A percentile compares a stretch with the other conserved stretches of the same genome.
These are phyloP conservation scores for Colletotrichum simmondsii DNA, from an alignment of 2,329 filamentous ascomycete species.

Conservation along the genomic window DNA sequence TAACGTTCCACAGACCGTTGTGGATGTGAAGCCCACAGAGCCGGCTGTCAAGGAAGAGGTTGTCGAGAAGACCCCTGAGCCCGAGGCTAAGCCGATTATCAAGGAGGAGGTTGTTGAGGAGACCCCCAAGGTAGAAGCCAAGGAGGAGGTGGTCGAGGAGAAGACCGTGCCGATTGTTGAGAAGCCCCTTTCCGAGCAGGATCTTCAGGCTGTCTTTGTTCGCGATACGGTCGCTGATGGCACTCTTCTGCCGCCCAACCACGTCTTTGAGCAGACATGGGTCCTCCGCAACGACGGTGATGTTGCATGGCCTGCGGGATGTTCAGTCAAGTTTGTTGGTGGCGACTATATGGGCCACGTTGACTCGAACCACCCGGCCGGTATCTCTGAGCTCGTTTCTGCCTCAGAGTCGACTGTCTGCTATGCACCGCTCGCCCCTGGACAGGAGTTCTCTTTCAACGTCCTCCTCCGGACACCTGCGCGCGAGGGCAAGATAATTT, in stretches of 20 bases:
- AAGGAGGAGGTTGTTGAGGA: conserved; percentile 38
- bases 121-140: conserved; percentile 7
- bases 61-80: conserved; percentile 41
- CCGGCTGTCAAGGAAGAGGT: conserved; percentile 37
- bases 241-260: conserved; percentile 74
- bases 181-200: conserved; percentile 37
- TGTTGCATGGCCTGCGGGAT: conserved; percentile 85
- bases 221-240: conserved; percentile 84
- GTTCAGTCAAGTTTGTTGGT: conserved; percentile 89
- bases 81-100: conserved; percentile 34
- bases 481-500: conserved; percentile 83
- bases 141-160: conserved; percentile 38
- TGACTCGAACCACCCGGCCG: conserved; percentile 82
- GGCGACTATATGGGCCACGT: conserved; percentile 97
- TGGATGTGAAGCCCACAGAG: conserved; percentile 75
- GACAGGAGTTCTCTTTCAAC: conserved; percentile 82
- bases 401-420: conserved; percentile 87
- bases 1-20: conserved; percentile 75
- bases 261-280: conserved; percentile 91
- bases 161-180: conserved; percentile 38
- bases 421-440: conserved; percentile 74
- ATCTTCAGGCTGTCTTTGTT: conserved; percentile 72
- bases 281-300: conserved; percentile 87
- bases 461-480: conserved; percentile 84
- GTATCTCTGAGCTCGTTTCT: conserved; percentile 78